Conservation (phyloP, 768 basidiomycete species). For the Boletus barrowsii region DNA sequence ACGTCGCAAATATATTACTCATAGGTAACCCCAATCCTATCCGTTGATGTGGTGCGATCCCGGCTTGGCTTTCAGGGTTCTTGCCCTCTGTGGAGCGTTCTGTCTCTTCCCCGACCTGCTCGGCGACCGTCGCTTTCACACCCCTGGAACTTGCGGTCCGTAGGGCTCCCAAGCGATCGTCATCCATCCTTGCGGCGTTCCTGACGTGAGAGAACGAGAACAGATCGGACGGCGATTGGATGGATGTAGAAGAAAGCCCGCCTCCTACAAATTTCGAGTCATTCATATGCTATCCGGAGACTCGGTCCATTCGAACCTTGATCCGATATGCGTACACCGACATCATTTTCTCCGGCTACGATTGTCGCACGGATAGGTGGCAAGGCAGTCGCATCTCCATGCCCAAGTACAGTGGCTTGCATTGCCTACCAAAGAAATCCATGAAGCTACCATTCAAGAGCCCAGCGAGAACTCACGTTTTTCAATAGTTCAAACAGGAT, state of each 20-base stretch:
- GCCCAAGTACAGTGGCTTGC: slow-evolving; percentile 58
- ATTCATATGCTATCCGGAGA: not conserved
- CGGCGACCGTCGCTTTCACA: slow-evolving; percentile 73
- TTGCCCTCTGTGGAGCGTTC: slow-evolving; percentile 22
- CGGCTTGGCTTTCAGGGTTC: slow-evolving; percentile 43
- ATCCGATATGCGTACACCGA: slow-evolving; percentile 86
- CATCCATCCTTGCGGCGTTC: slow-evolving; percentile 66
- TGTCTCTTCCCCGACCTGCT: slow-evolving; percentile 53
- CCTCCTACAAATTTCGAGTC: slow-evolving; percentile 50
- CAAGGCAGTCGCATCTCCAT: slow-evolving; percentile 39
- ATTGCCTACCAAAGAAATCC: slow-evolving; percentile 50
- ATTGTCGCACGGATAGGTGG: slow-evolving; percentile 77
- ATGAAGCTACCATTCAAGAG: not conserved
- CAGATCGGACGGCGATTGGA: slow-evolving; percentile 68
- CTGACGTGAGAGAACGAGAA: slow-evolving; percentile 89
- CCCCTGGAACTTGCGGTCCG: slow-evolving; percentile 61
- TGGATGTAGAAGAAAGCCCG: slow-evolving; percentile 54
- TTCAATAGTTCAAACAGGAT: slow-evolving; percentile 88
- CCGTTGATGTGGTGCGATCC: slow-evolving; percentile 52
- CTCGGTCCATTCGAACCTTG: slow-evolving; percentile 51
- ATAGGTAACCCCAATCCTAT: slow-evolving; percentile 85
- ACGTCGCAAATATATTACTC: slow-evolving; percentile 88
- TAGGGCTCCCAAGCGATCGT: slow-evolving; percentile 64
- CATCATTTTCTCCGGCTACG: slow-evolving; percentile 66
- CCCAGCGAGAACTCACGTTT: slow-evolving; percentile 53